Conservation (phyloP, 2,329 filamentous ascomycete species). For the Apiospora hydei region DNA sequence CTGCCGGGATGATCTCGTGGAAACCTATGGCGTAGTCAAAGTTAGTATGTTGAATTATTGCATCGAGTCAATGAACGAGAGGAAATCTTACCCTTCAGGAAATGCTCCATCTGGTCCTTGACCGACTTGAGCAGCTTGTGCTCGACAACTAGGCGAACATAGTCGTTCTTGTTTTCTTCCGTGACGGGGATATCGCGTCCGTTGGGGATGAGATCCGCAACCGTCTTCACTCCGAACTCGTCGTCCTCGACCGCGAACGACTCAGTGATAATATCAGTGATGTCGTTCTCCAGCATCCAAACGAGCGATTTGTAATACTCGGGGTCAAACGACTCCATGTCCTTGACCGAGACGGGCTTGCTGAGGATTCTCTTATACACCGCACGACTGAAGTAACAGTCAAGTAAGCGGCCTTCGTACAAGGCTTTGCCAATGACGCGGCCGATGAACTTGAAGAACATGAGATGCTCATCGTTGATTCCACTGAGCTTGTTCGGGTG, state of each 20-base stretch:
- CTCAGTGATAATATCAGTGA: conserved; percentile 96
- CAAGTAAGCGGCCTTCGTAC: conserved; percentile 93
- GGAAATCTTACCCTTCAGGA: conserved; percentile 74
- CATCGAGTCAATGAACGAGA: background rate
- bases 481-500: conserved; percentile 94
- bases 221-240: conserved; percentile 87
- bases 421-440: conserved; percentile 97
- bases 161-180: conserved; percentile 98
- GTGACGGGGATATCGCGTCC: conserved; percentile 93
- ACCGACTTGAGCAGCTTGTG: conserved; percentile 92
- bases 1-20: conserved; percentile 96
- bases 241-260: conserved; percentile 95
- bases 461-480: conserved; percentile 93
- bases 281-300: conserved; percentile 99
- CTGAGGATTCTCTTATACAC: conserved; percentile 98
- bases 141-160: conserved; percentile 92
- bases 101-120: conserved; percentile 91
- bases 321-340: conserved; percentile 98
- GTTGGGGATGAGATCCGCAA: conserved; percentile 85
- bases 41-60: conserved; percentile 38
- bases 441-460: conserved; percentile 99
- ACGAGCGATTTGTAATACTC: conserved; percentile 99
- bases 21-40: conserved; percentile 65
- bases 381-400: conserved; percentile 98
- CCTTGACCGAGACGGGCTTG: conserved; percentile 95